Evolutionary conservation across 768 basidiomycete genomes (phyloP).

Genomic region (Calocybe cyanea): DNA sequence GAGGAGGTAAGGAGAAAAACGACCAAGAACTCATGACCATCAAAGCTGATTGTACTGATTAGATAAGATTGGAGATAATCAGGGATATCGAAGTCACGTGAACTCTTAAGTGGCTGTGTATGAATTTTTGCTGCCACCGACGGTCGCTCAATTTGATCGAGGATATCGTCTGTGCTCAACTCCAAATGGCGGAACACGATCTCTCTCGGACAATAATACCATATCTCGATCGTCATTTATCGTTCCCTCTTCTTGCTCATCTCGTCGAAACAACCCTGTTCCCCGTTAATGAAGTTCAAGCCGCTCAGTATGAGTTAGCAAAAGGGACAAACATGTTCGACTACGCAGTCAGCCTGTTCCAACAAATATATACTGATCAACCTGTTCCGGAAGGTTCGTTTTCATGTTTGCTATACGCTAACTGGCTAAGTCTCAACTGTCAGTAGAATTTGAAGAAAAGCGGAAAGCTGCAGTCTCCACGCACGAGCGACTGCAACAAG

Average conservation of each 20-base stretch:
- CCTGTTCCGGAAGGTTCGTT: slow-evolving; percentile 63
- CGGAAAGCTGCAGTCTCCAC: slow-evolving; percentile 79
- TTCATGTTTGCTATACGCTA: background rate
- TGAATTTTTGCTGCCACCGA: no score
- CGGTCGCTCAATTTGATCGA: no score
- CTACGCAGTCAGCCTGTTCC: slow-evolving; percentile 79
- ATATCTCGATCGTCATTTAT: slow-evolving; percentile 91
- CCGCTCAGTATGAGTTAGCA: slow-evolving; percentile 95
- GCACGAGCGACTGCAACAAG: slow-evolving; percentile 80
- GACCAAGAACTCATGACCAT: no score
- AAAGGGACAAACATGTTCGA: slow-evolving; percentile 99
- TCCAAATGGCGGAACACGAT: slow-evolving; percentile 80
- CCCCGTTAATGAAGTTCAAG: slow-evolving; percentile 71
- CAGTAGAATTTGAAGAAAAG: slow-evolving; percentile 78
- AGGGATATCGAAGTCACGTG: no score
- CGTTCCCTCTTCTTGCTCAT: slow-evolving; percentile 89
- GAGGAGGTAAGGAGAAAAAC: no score
- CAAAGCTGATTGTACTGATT: no score
- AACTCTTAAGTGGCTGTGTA: no score
- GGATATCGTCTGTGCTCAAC: background rate
- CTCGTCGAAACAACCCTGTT: slow-evolving; percentile 75
- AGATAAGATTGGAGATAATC: no score
- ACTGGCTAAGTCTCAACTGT: slow-evolving; percentile 1
- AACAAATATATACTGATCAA: slow-evolving; percentile 72
- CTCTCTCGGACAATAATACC: slow-evolving; percentile 88